Evolutionary conservation across 208 protist genomes (phyloP).

Genomic region (Blastocrithidia nonstop): DNA sequence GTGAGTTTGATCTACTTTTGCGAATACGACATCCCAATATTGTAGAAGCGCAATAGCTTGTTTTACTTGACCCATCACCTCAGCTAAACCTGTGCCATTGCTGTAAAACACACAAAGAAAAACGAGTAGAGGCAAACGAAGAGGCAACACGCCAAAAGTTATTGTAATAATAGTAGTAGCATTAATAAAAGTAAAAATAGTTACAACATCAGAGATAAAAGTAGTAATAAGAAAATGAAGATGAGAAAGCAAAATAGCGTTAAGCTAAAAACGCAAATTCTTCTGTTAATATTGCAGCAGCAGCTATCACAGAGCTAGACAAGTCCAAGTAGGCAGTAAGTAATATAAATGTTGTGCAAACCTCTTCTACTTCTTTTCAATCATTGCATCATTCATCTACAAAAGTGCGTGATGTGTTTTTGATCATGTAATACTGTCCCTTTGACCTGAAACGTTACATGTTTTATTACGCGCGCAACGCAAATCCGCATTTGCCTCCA

Average conservation of each 20-base stretch:
- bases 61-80: conserved; percentile 21
- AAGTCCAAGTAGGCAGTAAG: conserved; percentile 1
- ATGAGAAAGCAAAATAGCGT: too few relatives aligned
- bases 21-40: conserved; percentile 71
- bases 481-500: too few relatives aligned
- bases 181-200: not conserved
- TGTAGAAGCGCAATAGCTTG: conserved; percentile 26
- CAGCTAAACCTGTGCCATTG: too few relatives aligned
- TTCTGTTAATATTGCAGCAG: too few relatives aligned
- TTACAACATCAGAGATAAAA: not conserved
- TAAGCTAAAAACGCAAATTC: too few relatives aligned
- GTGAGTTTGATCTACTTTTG: conserved; percentile 71
- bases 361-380: too few relatives aligned
- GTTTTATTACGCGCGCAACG: conserved; percentile 10
- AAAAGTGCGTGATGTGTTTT: conserved; percentile 39
- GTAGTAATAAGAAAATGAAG: too few relatives aligned
- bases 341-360: too few relatives aligned
- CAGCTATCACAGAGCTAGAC: not conserved
- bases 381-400: too few relatives aligned
- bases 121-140: not conserved
- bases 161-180: not conserved
- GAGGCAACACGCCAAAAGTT: not conserved
- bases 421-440: conserved; percentile 76
- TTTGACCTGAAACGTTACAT: conserved; percentile 66
- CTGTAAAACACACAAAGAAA: not conserved